Percentiles rank a stretch among this genome's conserved stretches.
These are phyloP conservation scores for Hyaloscypha finlandica DNA, from an alignment of 495 filamentous ascomycete species.

Conservation along the genomic window DNA sequence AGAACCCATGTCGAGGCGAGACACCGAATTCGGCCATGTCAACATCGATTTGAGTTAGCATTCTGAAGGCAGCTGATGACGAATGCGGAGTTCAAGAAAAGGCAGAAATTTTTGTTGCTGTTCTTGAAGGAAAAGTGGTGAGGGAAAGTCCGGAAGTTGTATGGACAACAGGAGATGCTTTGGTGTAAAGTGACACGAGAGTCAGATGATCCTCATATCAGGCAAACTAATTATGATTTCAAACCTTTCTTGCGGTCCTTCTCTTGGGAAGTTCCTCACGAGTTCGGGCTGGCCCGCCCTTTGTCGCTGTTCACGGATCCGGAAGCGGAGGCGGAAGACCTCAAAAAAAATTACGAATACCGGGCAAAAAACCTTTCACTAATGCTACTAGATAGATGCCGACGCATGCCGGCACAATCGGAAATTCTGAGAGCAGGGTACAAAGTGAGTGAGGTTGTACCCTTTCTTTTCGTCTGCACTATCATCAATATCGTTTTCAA, in stretches of 20 bases:
- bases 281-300: too few relatives aligned
- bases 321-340: constrained; percentile 14
- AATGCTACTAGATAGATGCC: neutral
- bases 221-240: neutral
- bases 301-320: constrained; percentile 6
- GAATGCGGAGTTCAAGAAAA: neutral
- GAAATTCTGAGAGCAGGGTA: neutral
- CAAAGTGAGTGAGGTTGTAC: constrained; percentile 20
- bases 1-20: constrained; percentile 81
- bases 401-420: neutral
- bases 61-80: constrained; percentile 4
- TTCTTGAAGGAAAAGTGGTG: neutral
- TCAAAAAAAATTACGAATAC: neutral
- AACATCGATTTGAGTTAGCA: constrained; percentile 21
- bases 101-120: neutral
- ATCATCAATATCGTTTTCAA: neutral
- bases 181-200: neutral
- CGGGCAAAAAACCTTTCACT: neutral
- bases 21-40: constrained; percentile 78
- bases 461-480: neutral
- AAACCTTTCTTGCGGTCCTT: neutral
- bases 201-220: neutral
- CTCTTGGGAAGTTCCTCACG: neutral
- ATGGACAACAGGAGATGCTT: neutral
- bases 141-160: neutral